Base-by-base conservation (phyloP, 352 stramenopile genomes). In the Pythium dissimile region DNA sequence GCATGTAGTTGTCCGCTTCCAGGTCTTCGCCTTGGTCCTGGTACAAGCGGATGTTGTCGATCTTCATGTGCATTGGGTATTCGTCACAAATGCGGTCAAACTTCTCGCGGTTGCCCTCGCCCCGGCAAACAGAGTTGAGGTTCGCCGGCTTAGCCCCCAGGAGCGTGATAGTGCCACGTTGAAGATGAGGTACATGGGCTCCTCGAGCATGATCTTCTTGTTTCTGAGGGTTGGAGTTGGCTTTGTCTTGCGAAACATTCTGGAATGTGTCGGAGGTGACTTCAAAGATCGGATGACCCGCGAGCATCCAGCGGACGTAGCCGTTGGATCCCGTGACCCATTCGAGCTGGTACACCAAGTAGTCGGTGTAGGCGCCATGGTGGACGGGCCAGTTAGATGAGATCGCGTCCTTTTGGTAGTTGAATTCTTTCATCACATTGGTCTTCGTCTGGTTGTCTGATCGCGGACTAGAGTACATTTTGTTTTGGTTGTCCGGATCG, bases 361-460 rank as follows among this genome's bases (percentile, higher is more conserved):
- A 88, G n/a, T 71, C 67, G 1, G 61, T 62, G 56, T 88, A 88
- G 0, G 60, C 73, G 2, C 64, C 71, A n/a, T 84, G 50, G 43
- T 80, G 73, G 41, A 86, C 66, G 5, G 68, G 66, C 75, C 73
- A 84, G 27, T 85, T 88, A 0, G 75, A 67, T 24, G 78, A 88
- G 32, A 88, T 83, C 0, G 75, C 69, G 41, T 88, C 77, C 67
- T 83, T 83, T 23, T 86, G 74, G 46, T 89, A 89, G 18, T 67
- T 52, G 53, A 71, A 75, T 7, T 21, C 13, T 23, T 45, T 56
- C 27, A 38, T 46, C 6, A 41, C 28, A 20, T 62, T 54, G 30
- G 51, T 44, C 41, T 49, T n/a, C 41, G 47, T 20, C 35, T 62
- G 12, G 27, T 41, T 44, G 21, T 54, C 47, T 5, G 47, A 32